Evolutionary conservation across 106 monocot species (phyloP).

Genomic region (Dendrobium officinale): DNA sequence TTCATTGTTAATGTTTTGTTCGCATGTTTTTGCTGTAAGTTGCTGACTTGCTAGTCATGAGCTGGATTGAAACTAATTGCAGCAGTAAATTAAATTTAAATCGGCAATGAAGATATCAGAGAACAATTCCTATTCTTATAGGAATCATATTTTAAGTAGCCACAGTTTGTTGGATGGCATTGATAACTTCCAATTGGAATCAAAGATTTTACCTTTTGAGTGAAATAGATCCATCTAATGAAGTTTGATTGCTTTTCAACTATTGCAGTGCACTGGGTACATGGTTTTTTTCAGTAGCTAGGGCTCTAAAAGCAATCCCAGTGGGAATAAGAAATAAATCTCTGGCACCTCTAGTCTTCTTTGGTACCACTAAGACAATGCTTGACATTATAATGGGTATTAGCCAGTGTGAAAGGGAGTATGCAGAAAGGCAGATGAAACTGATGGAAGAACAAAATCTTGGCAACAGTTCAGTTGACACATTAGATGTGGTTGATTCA

Average conservation of each 20-base stretch:
- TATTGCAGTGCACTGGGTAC: slow-evolving; percentile 83
- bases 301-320: slow-evolving; percentile 84
- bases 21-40: no score
- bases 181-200: no score
- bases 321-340: slow-evolving; percentile 88
- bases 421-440: slow-evolving; percentile 80
- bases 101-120: no score
- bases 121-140: no score
- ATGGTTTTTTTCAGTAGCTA: slow-evolving; percentile 81
- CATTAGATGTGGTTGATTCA: not conserved
- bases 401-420: slow-evolving; percentile 86
- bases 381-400: slow-evolving; percentile 92
- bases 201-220: no score
- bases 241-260: not conserved
- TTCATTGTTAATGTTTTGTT: no score
- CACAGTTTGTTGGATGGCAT: no score
- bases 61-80: no score
- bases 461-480: slow-evolving; percentile 19
- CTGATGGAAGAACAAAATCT: slow-evolving; percentile 56
- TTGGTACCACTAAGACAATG: slow-evolving; percentile 96
- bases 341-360: slow-evolving; percentile 83
- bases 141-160: no score
- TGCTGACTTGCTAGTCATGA: no score
- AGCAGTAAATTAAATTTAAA: no score
- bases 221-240: no score